These are phyloP conservation scores for Volvariella surrecta DNA, from an alignment of 1,284 basidiomycete genomes.

Conservation along the genomic window DNA sequence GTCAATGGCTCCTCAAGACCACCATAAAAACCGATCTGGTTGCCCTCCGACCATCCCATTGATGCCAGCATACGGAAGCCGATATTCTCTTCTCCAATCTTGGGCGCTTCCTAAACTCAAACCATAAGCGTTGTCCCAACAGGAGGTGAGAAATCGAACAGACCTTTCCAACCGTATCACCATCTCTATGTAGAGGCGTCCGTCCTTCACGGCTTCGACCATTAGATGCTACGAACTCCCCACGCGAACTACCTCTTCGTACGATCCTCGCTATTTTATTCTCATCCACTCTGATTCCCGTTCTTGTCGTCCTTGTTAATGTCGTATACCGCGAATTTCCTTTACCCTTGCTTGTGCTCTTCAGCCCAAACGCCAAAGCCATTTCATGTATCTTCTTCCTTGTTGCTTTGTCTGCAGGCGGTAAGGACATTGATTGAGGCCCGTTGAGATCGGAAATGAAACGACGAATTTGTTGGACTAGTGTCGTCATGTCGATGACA, in stretches of 20 bases:
- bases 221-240: constrained; percentile 13
- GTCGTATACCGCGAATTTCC: constrained; percentile 60
- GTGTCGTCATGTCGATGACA: constrained; percentile 42
- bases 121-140: constrained; percentile 1
- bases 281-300: constrained; percentile 44
- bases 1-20: constrained; percentile 60
- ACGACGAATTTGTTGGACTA: constrained; percentile 63
- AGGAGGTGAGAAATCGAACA: constrained; percentile 12
- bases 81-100: constrained; percentile 60
- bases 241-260: constrained; percentile 23
- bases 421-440: constrained; percentile 50
- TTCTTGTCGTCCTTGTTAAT: constrained; percentile 56
- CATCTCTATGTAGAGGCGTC: constrained; percentile 48
- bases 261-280: constrained; percentile 50
- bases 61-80: constrained; percentile 70
- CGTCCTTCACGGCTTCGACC: constrained; percentile 18
- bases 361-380: constrained; percentile 67
- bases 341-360: constrained; percentile 67
- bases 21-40: constrained; percentile 50
- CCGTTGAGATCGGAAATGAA: constrained; percentile 54
- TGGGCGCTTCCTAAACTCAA: constrained; percentile 51
- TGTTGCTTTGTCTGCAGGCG: constrained; percentile 66
- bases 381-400: constrained; percentile 73
- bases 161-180: constrained; percentile 70
- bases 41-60: constrained; percentile 76